Conservation (phyloP, 805 yeast species). For the Yarrowia sp. region DNA sequence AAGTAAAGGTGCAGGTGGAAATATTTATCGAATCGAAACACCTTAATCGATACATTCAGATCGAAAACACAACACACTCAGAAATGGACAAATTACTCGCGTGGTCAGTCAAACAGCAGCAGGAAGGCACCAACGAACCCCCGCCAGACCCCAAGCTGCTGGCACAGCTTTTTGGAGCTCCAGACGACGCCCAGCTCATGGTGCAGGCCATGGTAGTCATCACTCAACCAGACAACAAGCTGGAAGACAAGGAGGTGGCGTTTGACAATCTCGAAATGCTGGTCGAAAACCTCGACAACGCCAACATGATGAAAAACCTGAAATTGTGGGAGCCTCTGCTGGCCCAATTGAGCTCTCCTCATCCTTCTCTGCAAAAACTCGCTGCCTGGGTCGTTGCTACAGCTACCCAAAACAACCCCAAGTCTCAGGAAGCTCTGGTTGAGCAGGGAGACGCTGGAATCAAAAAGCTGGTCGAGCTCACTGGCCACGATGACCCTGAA, state of each 20-base stretch:
- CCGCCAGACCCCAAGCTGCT: conserved; percentile 72
- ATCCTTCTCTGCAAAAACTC: conserved; percentile 47
- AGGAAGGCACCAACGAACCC: conserved; percentile 22
- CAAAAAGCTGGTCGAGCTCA: conserved; percentile 34
- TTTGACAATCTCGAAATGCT: conserved; percentile 91
- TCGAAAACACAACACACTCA: background rate
- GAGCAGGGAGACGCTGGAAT: conserved; percentile 34
- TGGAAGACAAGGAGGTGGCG: conserved; percentile 67
- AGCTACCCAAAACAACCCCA: conserved; percentile 87
- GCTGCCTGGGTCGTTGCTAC: conserved; percentile 80
- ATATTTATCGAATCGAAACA: too few relatives aligned
- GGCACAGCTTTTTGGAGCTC: conserved; percentile 74
- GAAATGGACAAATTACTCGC: conserved; percentile 24
- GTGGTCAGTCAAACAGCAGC: conserved; percentile 20
- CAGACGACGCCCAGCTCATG: conserved; percentile 90
- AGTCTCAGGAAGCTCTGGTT: conserved; percentile 62
- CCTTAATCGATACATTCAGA: background rate
- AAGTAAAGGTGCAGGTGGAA: background rate
- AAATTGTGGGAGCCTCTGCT: conserved; percentile 75
- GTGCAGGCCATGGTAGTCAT: conserved; percentile 65
- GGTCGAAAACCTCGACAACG: conserved; percentile 90
- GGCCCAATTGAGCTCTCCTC: conserved; percentile 47
- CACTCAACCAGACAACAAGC: conserved; percentile 51
- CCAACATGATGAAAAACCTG: conserved; percentile 82
- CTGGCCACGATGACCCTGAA: conserved; percentile 30